Evolutionary conservation across 2,329 filamentous ascomycete species (phyloP).

Genomic region (Diaporthe australafricana): DNA sequence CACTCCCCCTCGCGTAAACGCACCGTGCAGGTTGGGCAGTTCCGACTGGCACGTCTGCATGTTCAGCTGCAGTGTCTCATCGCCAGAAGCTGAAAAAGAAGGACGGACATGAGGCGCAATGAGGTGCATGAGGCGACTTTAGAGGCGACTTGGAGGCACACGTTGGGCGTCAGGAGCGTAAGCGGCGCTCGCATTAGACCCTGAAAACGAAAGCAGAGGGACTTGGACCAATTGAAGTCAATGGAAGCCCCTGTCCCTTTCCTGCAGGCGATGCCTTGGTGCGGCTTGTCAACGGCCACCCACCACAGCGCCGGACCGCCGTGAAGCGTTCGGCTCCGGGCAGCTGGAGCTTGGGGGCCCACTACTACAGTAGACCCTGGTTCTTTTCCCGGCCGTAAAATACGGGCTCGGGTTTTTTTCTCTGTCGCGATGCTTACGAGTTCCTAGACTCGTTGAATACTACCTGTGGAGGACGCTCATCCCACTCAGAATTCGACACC

Average conservation of each 20-base stretch:
- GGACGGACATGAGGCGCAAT: background rate
- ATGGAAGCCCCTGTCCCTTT: background rate
- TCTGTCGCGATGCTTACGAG: no score
- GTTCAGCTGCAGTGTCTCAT: conserved; percentile 20
- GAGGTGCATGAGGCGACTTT: conserved; percentile 8
- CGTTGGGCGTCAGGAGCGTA: background rate
- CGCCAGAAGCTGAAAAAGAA: background rate
- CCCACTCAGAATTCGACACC: background rate
- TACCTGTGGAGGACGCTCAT: background rate
- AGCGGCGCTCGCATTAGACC: conserved; percentile 21
- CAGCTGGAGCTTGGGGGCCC: background rate
- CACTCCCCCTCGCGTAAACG: background rate
- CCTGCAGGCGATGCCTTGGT: conserved; percentile 2
- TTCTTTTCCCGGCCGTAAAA: conserved; percentile 14
- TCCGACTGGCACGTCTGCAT: background rate
- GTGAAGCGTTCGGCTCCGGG: conserved; percentile 18
- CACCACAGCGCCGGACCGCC: conserved; percentile 5
- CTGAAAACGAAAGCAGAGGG: background rate
- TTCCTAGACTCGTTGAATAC: background rate
- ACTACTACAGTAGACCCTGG: background rate
- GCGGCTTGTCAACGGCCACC: conserved; percentile 15
- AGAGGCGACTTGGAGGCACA: background rate
- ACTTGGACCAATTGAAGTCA: background rate
- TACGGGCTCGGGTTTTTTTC: conserved; percentile 14
- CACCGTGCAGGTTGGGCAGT: background rate